Evolutionary conservation across 2,329 filamentous ascomycete genomes (phyloP), one percentile per base, ranked within the genome.

Genomic region (Ophiostoma sp.): DNA sequence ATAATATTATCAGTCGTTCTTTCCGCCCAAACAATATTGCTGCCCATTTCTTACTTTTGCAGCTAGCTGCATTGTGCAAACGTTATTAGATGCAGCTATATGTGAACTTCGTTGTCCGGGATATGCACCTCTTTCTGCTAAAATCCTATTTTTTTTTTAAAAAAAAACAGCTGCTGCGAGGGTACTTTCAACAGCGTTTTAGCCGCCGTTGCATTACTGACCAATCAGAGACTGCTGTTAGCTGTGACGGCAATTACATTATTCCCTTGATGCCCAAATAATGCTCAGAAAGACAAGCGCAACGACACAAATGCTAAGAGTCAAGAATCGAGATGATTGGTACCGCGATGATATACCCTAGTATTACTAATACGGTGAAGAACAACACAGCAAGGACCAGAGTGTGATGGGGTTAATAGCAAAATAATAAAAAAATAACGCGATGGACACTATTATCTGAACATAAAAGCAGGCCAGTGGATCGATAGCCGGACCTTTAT

Each of bases 211-310:
- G 52, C 3, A 23, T 8, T 20, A n/a, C 36, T 17, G 65, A 39
- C 65, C 65, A 67, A 67, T 67, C 65, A 67, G 1, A 48, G 10
- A 11, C 39, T n/a, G 4, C 23, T 0, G 7, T 39, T 33, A 4
- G 20, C 11, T 67, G 65, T 67, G 65, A 67, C 39, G 23, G 27
- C 36, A 36, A 44, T 41, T n/a, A 17, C 20, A 36, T 36, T 36
- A 27, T 44, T 11, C 13, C 23, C 65, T 67, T 48, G 65, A 67
- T 67, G 65, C 65, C 65, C 65, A 67, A 67, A 48, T 11, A 27
- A 48, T 7, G 17, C 27, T 3, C 7, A 48, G 44, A 48, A 48
- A 48, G 44, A 48, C 17, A 48, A 48, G 15, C 17, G 20, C 17
- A 48, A 48, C 44, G 44, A 48, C 20, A 48, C 6, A 48, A 5